A percentile compares a stretch with the other conserved stretches of the same genome.
phyloP scores from a whole-genome alignment of 1,284 basidiomycete species.

The Puccinia horiana region DNA sequence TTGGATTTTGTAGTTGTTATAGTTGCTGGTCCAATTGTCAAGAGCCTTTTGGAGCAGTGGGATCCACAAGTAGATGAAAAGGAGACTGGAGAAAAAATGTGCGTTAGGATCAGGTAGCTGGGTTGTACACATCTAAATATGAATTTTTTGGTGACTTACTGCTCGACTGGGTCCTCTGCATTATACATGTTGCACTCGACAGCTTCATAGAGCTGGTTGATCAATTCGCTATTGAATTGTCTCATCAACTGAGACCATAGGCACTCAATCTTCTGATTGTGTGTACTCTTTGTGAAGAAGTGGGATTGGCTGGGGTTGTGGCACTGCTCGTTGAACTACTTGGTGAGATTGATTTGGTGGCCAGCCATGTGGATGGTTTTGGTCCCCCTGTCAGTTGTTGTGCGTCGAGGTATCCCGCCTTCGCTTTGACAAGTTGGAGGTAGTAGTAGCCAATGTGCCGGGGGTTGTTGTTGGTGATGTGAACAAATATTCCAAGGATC shows the following conservation, averaged over 20 bases:
- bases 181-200: too few relatives aligned
- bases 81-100: too few relatives aligned
- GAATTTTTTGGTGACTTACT: too few relatives aligned
- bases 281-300: not conserved
- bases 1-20: too few relatives aligned
- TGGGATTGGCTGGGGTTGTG: not conserved
- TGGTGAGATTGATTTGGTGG: not conserved
- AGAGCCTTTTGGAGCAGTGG: too few relatives aligned
- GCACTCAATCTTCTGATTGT: not conserved
- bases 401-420: not conserved
- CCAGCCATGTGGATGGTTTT: slow-evolving; percentile 6
- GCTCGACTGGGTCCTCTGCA: too few relatives aligned
- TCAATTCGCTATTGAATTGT: not conserved
- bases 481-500: not conserved
- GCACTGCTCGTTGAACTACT: too few relatives aligned
- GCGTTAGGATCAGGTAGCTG: too few relatives aligned
- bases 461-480: slow-evolving; percentile 19
- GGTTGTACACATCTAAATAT: too few relatives aligned
- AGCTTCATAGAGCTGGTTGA: not conserved
- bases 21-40: too few relatives aligned
- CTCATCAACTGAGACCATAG: not conserved
- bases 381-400: not conserved
- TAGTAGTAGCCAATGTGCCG: not conserved
- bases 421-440: not conserved
- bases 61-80: too few relatives aligned